A percentile compares a stretch with the other conserved stretches of the same genome.
These are phyloP conservation scores for Blastomyces silverae DNA, from an alignment of 2,329 filamentous ascomycete species.

Conservation along the genomic window DNA sequence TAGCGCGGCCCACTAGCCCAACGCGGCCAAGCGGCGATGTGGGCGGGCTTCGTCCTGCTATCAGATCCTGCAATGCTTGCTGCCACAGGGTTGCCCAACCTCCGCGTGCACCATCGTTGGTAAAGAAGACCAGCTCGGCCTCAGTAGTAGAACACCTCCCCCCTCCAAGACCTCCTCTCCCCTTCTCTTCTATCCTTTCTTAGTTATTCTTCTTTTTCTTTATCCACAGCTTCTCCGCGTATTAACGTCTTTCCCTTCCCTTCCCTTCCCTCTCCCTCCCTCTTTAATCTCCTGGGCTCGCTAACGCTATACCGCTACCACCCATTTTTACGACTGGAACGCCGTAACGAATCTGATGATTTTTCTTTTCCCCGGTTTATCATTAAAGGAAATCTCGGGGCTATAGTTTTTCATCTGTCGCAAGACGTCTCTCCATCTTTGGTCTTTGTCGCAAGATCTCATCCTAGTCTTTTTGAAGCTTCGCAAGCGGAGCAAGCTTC, in stretches of 20 bases:
- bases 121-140: neutral
- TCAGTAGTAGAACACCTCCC: neutral
- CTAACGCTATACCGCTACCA: slow-evolving; percentile 21
- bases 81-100: slow-evolving; percentile 8
- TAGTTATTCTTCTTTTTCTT: slow-evolving; percentile 12
- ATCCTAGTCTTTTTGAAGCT: neutral
- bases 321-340: slow-evolving; percentile 31
- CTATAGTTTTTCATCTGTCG: slow-evolving; percentile 13
- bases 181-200: slow-evolving; percentile 2
- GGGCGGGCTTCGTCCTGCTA: slow-evolving; percentile 1
- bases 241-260: slow-evolving; percentile 16
- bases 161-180: neutral
- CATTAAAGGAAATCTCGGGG: slow-evolving; percentile 15
- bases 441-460: slow-evolving; percentile 2
- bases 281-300: slow-evolving; percentile 20
- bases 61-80: slow-evolving; percentile 15
- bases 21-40: neutral
- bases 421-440: slow-evolving; percentile 13
- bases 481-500: neutral
- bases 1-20: slow-evolving; percentile 1
- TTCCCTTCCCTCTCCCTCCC: slow-evolving; percentile 12
- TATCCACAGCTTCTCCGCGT: slow-evolving; percentile 17
- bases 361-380: slow-evolving; percentile 16
- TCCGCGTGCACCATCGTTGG: slow-evolving; percentile 9
- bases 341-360: slow-evolving; percentile 34